These are phyloP conservation scores for Pseudonitzschia pungens DNA, from an alignment of 108 stramenopile species.

Conservation along the genomic window DNA sequence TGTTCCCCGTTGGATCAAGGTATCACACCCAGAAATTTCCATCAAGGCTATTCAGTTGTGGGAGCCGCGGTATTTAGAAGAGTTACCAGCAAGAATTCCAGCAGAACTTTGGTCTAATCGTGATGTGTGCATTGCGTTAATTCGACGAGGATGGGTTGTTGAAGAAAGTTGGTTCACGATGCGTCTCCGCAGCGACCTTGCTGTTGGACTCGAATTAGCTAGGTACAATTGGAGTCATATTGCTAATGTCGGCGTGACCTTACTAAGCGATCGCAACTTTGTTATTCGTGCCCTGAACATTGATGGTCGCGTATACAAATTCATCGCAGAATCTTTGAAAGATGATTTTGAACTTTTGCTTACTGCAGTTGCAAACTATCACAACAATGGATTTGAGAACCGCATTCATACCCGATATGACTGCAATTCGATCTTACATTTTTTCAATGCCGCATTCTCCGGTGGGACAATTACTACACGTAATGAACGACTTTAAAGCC, in stretches of 20 bases:
- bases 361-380: not conserved
- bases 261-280: not conserved
- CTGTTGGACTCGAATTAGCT: not conserved
- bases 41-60: constrained; percentile 26
- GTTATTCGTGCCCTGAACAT: not conserved
- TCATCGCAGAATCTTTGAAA: not conserved
- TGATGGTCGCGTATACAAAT: not conserved
- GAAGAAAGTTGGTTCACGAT: constrained; percentile 1
- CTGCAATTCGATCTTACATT: not conserved
- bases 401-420: not conserved
- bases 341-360: not conserved
- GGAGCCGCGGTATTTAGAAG: constrained; percentile 5
- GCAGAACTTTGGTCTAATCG: constrained; percentile 31
- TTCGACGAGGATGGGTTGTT: constrained; percentile 17
- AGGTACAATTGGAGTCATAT: too few relatives aligned
- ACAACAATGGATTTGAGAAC: too few relatives aligned
- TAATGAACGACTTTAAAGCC: constrained; percentile 5
- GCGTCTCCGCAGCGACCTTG: not conserved
- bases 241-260: too few relatives aligned
- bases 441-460: too few relatives aligned
- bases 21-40: constrained; percentile 28
- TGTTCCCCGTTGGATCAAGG: constrained; percentile 3
- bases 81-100: constrained; percentile 26
- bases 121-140: constrained; percentile 32
- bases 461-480: not conserved